phyloP scores from a whole-genome alignment of 2,329 filamentous ascomycete genomes.

The Colletotrichum eremochloae region DNA sequence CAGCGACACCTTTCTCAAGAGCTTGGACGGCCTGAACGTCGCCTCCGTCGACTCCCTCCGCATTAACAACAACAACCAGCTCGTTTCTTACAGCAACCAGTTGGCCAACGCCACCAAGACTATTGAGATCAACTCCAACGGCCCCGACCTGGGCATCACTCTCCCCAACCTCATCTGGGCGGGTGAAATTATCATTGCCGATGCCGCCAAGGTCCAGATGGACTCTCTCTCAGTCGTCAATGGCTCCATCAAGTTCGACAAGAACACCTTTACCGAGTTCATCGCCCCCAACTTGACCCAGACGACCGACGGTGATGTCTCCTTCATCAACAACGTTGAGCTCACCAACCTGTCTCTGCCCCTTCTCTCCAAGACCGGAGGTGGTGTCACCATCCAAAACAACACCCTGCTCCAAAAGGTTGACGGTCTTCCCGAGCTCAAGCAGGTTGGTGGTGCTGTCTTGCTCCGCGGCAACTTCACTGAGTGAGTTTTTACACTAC shows the following conservation, averaged over 20 bases:
- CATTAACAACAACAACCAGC: slow-evolving; percentile 91
- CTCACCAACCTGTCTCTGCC: slow-evolving; percentile 84
- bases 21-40: slow-evolving; percentile 85
- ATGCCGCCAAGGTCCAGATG: slow-evolving; percentile 79
- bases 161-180: slow-evolving; percentile 82
- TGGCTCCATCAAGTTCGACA: slow-evolving; percentile 86
- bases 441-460: slow-evolving; percentile 82
- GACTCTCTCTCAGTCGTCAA: slow-evolving; percentile 81
- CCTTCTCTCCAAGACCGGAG: slow-evolving; percentile 75
- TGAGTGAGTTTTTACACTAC: slow-evolving; percentile 49
- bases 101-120: slow-evolving; percentile 80
- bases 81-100: slow-evolving; percentile 81
- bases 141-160: slow-evolving; percentile 75
- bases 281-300: slow-evolving; percentile 77
- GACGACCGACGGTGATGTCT: slow-evolving; percentile 70
- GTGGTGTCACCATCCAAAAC: slow-evolving; percentile 89
- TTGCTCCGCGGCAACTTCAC: slow-evolving; percentile 88
- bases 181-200: slow-evolving; percentile 70
- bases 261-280: slow-evolving; percentile 77
- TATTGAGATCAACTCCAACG: slow-evolving; percentile 86
- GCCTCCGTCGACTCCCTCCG: slow-evolving; percentile 78
- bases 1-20: slow-evolving; percentile 86
- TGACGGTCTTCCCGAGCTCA: slow-evolving; percentile 75
- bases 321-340: slow-evolving; percentile 73
- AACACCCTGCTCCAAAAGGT: slow-evolving; percentile 81